Conservation (phyloP, 1,284 basidiomycete species). For the Cryptococcus wingfieldii region DNA sequence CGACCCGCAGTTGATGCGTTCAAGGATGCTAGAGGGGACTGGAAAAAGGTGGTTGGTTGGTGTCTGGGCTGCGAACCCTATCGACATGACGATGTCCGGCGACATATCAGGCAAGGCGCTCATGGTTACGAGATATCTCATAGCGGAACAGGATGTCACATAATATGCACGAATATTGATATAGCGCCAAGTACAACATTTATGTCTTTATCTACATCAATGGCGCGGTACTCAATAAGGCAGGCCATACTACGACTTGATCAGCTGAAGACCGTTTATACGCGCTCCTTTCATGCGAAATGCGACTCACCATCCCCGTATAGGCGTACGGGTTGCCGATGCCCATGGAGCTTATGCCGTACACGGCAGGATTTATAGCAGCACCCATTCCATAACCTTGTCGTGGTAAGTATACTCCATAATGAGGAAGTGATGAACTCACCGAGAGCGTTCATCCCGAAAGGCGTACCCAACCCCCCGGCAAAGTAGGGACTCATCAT, state of each 20-base stretch:
- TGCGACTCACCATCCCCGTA: constrained; percentile 28
- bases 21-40: constrained; percentile 7
- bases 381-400: constrained; percentile 26
- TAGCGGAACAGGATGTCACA: constrained; percentile 16
- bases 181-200: neutral
- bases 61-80: constrained; percentile 25
- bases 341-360: constrained; percentile 31
- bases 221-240: neutral
- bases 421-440: constrained; percentile 1
- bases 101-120: constrained; percentile 8
- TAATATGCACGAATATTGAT: neutral
- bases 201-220: neutral
- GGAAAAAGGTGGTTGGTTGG: constrained; percentile 20
- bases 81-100: constrained; percentile 6
- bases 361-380: constrained; percentile 26
- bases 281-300: constrained; percentile 2
- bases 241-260: neutral
- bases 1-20: constrained; percentile 19
- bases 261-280: constrained; percentile 1
- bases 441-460: constrained; percentile 31
- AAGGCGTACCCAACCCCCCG: constrained; percentile 35
- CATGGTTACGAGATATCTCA: constrained; percentile 36
- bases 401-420: neutral
- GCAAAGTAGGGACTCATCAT: constrained; percentile 36
- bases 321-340: constrained; percentile 30